Evolutionary conservation across 345 rosid genomes (phyloP), one percentile per base, ranked within the genome.

Genomic region (Turnera subulata): DNA sequence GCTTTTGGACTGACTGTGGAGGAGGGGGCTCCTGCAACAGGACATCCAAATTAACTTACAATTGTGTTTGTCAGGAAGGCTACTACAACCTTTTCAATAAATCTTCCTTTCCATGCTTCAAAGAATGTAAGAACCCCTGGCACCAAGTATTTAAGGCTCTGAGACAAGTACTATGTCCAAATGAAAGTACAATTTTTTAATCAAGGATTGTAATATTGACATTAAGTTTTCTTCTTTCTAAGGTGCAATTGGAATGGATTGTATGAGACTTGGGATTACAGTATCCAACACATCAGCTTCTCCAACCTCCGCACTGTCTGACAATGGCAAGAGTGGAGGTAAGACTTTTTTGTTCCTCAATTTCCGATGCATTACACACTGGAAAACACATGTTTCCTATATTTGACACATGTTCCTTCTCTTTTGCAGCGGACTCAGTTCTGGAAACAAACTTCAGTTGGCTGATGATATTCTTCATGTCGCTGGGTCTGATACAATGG

Each of bases 201-300:
- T n/a, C n/a, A n/a, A n/a, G n/a, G n/a, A n/a, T n/a, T n/a, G n/a
- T n/a, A 42, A 32, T n/a, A 24, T 11, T 35, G 33, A 59, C 16
- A 25, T 24, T n/a, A 6, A 20, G 11, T 53, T 20, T 35, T 38
- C 42, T 58, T 53, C 21, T 4, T 53, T 71, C 47, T 7, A 22
- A 92, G 98, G 98, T 84, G 71, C 78, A 46, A 65, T 92, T 59
- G 98, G 96, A 61, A 33, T 77, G 89, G 87, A 86, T 57, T 92
- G 98, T 39, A 1, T 45, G 29, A 56, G 69, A 66, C 79, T 92
- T 42, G 95, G 95, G 52, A 55, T 86, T 26, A 55, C 75, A 37
- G 0, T 62, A 43, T 46, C 79, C 14, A 82, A 79, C 48, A 14
- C 11, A 32, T 64, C 91, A 15, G 0, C 71, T 40, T 21, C 90